A percentile compares a stretch with the other conserved stretches of the same genome.
Evolutionary conservation across 148 eudicot genomes (phyloP).

Genomic region (Camellia granthamiana): DNA sequence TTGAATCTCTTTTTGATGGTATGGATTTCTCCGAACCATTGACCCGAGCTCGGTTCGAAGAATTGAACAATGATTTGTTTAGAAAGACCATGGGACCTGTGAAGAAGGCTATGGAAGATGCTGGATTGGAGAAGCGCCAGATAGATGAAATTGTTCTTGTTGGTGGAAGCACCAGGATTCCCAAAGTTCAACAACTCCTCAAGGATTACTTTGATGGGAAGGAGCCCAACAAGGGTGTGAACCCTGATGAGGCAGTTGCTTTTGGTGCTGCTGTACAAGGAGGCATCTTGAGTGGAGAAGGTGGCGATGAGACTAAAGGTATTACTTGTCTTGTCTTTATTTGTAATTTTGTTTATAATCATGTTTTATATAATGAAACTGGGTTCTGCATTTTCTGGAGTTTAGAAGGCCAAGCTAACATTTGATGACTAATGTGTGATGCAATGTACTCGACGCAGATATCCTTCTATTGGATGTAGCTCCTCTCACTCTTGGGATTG

Average conservation of each 20-base stretch:
- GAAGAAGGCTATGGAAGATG: conserved; percentile 47
- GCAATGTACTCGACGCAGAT: conserved; percentile 5
- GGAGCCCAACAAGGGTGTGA: conserved; percentile 41
- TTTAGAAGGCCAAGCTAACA: not conserved
- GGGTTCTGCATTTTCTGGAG: not conserved
- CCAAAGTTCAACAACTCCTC: conserved; percentile 43
- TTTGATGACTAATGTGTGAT: not conserved
- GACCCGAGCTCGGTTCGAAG: conserved; percentile 43
- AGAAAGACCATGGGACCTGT: conserved; percentile 50
- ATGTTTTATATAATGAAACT: not conserved
- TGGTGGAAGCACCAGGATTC: conserved; percentile 47
- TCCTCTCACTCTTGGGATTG: conserved; percentile 41
- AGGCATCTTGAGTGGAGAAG: conserved; percentile 50
- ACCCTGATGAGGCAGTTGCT: conserved; percentile 50
- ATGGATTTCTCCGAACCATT: conserved; percentile 41
- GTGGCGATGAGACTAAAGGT: conserved; percentile 54
- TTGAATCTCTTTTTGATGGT: conserved; percentile 42
- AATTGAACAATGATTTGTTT: conserved; percentile 39
- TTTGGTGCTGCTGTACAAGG: conserved; percentile 55
- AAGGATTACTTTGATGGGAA: conserved; percentile 41
- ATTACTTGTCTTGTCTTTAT: conserved; percentile 4
- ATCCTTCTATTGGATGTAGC: conserved; percentile 44
- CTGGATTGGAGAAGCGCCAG: conserved; percentile 34
- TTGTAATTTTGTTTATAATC: not conserved
- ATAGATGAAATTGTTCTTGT: conserved; percentile 46